A percentile compares a stretch with the other conserved stretches of the same genome.
Conservation (phyloP, 2,329 filamentous ascomycete genomes). For the Tolypocladium capitatum region DNA sequence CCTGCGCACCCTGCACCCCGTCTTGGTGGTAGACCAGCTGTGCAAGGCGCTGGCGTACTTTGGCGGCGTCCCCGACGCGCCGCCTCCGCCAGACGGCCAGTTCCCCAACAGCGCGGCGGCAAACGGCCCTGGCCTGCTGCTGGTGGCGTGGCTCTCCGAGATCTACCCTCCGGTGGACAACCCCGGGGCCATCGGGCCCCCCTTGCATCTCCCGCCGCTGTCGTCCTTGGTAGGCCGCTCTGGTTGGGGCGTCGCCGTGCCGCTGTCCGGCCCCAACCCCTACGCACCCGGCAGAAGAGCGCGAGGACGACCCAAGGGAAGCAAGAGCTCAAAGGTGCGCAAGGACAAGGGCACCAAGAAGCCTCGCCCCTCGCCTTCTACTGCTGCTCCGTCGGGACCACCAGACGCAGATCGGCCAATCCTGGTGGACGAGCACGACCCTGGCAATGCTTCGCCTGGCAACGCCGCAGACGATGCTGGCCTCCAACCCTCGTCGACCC, state of each 20-base stretch:
- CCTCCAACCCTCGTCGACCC: neutral
- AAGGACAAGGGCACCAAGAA: conserved; percentile 43
- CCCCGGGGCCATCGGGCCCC: conserved; percentile 1
- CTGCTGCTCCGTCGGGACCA: neutral
- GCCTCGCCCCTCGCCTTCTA: conserved; percentile 6
- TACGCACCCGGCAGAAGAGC: conserved; percentile 23
- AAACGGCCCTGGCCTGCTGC: conserved; percentile 43
- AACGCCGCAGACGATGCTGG: neutral
- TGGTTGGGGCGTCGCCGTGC: neutral
- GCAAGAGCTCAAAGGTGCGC: conserved; percentile 21
- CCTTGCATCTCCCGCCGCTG: neutral
- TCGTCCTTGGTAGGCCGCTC: conserved; percentile 1
- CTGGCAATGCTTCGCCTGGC: neutral
- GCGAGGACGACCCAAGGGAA: conserved; percentile 44
- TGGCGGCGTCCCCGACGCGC: conserved; percentile 43
- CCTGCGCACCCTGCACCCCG: conserved; percentile 40
- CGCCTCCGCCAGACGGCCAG: conserved; percentile 33
- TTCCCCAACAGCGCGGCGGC: conserved; percentile 43
- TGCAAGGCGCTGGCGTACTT: conserved; percentile 52
- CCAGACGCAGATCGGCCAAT: neutral
- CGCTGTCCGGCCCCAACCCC: neutral
- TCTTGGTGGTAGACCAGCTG: conserved; percentile 46
- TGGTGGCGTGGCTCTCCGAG: conserved; percentile 49
- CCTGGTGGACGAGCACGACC: neutral
- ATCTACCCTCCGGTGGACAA: conserved; percentile 39